These are phyloP conservation scores for Lactifluus piperatus DNA, from an alignment of 768 basidiomycete species.

Conservation along the genomic window DNA sequence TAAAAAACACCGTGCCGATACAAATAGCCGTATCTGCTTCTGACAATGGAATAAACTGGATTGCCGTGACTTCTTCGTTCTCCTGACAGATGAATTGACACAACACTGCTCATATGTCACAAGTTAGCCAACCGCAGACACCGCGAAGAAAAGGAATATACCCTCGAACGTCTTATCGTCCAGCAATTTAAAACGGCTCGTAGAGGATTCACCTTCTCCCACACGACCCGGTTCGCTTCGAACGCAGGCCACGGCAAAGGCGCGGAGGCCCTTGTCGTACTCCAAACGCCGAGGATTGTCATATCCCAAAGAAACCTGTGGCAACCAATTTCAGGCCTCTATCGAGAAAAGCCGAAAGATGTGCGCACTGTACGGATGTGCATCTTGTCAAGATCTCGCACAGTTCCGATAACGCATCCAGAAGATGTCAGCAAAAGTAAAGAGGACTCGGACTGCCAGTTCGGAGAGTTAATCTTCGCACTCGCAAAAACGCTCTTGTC, in stretches of 20 bases:
- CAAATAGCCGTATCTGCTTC: conserved; percentile 28
- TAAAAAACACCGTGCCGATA: conserved; percentile 32
- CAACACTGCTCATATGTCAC: conserved; percentile 30
- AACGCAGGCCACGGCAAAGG: conserved; percentile 59
- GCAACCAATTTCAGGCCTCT: neutral
- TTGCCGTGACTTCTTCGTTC: conserved; percentile 57
- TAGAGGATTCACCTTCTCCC: conserved; percentile 38
- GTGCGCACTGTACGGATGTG: conserved; percentile 65
- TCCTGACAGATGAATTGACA: conserved; percentile 39
- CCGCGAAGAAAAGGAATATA: conserved; percentile 8
- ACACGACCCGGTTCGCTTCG: conserved; percentile 45
- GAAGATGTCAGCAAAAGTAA: conserved; percentile 50
- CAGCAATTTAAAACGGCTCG: conserved; percentile 55
- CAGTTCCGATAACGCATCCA: conserved; percentile 54
- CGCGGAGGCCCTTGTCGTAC: conserved; percentile 43
- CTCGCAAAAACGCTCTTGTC: conserved; percentile 42
- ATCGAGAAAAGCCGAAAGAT: neutral
- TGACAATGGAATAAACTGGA: conserved; percentile 29
- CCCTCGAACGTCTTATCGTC: conserved; percentile 55
- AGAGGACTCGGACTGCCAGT: conserved; percentile 41
- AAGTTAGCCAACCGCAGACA: neutral
- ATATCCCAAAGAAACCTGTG: conserved; percentile 62
- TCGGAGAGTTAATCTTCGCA: conserved; percentile 41
- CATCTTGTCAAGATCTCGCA: conserved; percentile 64
- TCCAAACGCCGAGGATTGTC: conserved; percentile 64